phyloP scores from a whole-genome alignment of 108 stramenopile genomes.

The Epithemia pelagica region DNA sequence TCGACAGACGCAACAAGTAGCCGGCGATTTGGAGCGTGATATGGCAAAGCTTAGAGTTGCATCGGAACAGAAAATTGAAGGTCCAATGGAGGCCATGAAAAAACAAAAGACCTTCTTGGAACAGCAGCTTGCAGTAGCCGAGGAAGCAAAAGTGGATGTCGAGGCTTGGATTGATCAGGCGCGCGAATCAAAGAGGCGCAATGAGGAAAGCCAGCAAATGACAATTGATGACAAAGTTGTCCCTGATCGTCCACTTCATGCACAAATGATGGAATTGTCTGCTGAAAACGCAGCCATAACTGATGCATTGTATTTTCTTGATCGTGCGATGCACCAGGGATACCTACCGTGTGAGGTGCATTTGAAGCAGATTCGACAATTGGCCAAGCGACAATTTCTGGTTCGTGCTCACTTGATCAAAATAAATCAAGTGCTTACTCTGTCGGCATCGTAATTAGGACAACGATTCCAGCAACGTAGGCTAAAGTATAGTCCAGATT shows the following conservation, averaged over 20 bases:
- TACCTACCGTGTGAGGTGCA: constrained; percentile 58
- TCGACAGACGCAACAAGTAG: constrained; percentile 27
- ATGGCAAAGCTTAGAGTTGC: neutral
- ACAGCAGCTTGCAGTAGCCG: constrained; percentile 30
- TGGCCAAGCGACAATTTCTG: constrained; percentile 78
- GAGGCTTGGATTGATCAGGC: constrained; percentile 41
- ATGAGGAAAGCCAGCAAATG: constrained; percentile 10
- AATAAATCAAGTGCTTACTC: constrained; percentile 26
- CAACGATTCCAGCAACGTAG: too few relatives aligned
- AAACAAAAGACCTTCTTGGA: constrained; percentile 33
- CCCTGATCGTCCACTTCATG: constrained; percentile 42
- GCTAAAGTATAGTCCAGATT: too few relatives aligned
- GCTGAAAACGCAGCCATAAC: constrained; percentile 69
- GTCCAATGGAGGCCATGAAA: constrained; percentile 34
- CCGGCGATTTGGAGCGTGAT: constrained; percentile 37
- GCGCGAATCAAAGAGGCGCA: constrained; percentile 19
- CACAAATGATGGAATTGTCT: constrained; percentile 65
- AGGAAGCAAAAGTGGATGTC: constrained; percentile 38
- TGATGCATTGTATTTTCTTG: constrained; percentile 81
- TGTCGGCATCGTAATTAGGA: too few relatives aligned
- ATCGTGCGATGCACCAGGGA: constrained; percentile 55
- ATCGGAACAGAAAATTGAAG: constrained; percentile 20
- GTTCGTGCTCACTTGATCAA: constrained; percentile 58
- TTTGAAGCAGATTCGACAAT: constrained; percentile 67
- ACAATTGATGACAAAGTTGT: constrained; percentile 37